Conservation (phyloP, 1,284 basidiomycete species). For the Mycena sp. region DNA sequence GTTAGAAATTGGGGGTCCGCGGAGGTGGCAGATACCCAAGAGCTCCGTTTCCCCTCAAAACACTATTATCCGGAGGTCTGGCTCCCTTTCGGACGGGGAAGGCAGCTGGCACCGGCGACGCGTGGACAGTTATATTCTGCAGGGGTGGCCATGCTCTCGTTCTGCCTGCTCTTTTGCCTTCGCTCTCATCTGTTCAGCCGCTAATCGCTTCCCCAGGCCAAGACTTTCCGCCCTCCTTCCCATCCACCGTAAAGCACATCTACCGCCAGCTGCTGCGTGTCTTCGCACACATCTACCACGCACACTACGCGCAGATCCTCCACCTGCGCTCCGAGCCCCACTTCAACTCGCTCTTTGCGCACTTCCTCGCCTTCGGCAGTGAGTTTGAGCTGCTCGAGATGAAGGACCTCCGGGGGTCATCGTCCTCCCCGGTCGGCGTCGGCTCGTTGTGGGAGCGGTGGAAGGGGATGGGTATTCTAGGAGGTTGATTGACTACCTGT, state of each 20-base stretch:
- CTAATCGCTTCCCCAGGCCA: conserved; percentile 63
- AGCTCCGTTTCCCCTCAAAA: too few relatives aligned
- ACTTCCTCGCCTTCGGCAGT: conserved; percentile 93
- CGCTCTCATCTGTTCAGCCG: background rate
- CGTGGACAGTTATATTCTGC: too few relatives aligned
- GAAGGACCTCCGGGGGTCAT: conserved; percentile 86
- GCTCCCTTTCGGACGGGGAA: background rate
- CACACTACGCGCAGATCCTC: conserved; percentile 91
- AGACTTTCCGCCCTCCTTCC: conserved; percentile 91
- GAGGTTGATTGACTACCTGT: conserved; percentile 40
- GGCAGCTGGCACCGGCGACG: background rate
- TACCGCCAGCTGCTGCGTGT: conserved; percentile 97
- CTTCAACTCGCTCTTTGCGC: conserved; percentile 97
- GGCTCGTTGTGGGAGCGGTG: conserved; percentile 91
- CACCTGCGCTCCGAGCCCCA: conserved; percentile 95
- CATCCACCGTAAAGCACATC: conserved; percentile 93
- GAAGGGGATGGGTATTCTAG: conserved; percentile 75
- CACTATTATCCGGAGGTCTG: too few relatives aligned
- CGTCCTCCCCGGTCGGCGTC: conserved; percentile 71
- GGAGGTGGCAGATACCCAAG: too few relatives aligned
- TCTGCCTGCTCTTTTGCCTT: background rate
- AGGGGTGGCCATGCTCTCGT: too few relatives aligned
- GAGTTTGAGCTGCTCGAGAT: conserved; percentile 93
- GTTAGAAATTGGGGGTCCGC: background rate
- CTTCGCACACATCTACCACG: conserved; percentile 97